Conservation (phyloP, 306 rosid species). For the Styphnolobium japonicum region DNA sequence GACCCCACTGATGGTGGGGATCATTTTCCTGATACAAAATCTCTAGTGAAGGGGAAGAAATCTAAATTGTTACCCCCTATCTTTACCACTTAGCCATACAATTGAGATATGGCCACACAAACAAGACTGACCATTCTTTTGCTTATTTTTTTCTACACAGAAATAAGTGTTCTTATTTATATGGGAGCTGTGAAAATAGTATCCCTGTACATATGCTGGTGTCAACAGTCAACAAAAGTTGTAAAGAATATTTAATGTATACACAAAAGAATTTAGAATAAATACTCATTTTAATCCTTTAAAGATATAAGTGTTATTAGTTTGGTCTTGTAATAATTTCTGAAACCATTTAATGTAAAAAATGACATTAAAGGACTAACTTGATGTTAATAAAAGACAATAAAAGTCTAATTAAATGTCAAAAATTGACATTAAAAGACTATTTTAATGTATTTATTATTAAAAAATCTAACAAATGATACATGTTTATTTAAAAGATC, state of each 20-base stretch:
- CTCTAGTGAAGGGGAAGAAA: constrained; percentile 61
- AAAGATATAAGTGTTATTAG: too few relatives aligned
- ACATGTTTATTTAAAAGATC: too few relatives aligned
- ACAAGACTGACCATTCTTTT: constrained; percentile 23
- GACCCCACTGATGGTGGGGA: constrained; percentile 35
- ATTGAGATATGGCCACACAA: neutral
- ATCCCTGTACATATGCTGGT: neutral
- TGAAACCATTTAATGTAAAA: too few relatives aligned
- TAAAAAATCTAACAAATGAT: too few relatives aligned
- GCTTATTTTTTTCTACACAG: neutral
- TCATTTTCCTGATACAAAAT: constrained; percentile 76
- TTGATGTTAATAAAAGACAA: too few relatives aligned
- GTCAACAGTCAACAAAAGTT: neutral
- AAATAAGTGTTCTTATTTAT: neutral
- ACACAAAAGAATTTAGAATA: neutral
- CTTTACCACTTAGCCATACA: constrained; percentile 56
- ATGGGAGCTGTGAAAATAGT: neutral
- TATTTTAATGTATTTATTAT: too few relatives aligned
- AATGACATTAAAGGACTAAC: too few relatives aligned
- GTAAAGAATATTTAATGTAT: neutral
- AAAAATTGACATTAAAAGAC: too few relatives aligned
- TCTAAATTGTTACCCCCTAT: constrained; percentile 56
- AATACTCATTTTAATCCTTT: too few relatives aligned
- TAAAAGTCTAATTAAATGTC: too few relatives aligned
- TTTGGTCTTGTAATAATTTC: too few relatives aligned